Base-by-base conservation (phyloP, 192 early-diverging fungal species). In the Gonapodya prolifera region DNA sequence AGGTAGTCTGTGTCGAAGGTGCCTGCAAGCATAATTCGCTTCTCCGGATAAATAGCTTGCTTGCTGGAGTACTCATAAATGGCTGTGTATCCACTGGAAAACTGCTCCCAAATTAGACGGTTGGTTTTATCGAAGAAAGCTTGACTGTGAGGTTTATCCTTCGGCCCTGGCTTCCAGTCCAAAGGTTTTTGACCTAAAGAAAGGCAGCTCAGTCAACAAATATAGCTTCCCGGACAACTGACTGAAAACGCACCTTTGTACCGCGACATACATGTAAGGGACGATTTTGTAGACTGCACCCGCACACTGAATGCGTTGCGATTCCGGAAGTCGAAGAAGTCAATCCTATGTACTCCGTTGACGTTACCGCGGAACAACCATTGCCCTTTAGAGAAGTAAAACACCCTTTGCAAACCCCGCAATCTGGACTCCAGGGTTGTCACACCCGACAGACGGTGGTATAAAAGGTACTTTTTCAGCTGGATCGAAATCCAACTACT, bases 81-180 rank as follows among this genome's bases (percentile, higher is more conserved):
- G 28, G 76, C 70, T 35, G 76, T 86, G 34, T 77, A 30, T 1
- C 29, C 70, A 69, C 83, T 79, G 33, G 73, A 81, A 34, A 79
- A 75, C 33, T 79, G 70, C 69, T 85, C 84, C 69, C 69, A 34
- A 1, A 78, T 31, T 29, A 85, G 71, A 35, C 30, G 34, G 33
- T 75, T 70, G n/a, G 70, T 35, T 16, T 36, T 0, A n/a, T 75
- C 70, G 35, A 73, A 84, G 30, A 34, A 83, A 30, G 75, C 83
- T 31, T 74, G 45, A 75, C 80, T 82, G 17, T 34, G 71, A 35
- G 84, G 77, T 71, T 78, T 85, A 1, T 78, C 81, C 8, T 61
- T 77, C 2, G 35, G 78, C 2, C 69, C 77, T 23, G 80, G 82
- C 77, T 82, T 80, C 84, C 84, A 85, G n/a, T 81, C 69, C 23